Evolutionary conservation across 1,284 basidiomycete species (phyloP), one percentile per base, ranked within the genome.

Genomic region (Prillingera fragicola): DNA sequence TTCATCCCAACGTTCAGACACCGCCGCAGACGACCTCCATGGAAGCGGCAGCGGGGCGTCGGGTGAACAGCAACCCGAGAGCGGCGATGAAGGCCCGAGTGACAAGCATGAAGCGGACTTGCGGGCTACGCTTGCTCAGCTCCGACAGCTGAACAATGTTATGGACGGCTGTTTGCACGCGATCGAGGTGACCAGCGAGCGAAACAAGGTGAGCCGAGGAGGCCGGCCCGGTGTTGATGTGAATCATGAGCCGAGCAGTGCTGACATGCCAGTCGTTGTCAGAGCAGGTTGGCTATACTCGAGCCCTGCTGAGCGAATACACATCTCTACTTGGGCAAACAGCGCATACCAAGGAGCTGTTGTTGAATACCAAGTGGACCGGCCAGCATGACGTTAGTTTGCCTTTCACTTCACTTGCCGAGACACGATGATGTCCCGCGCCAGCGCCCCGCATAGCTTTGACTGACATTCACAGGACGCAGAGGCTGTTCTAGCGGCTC

Each of bases 141-240:
- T 72, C 41, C 47, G 58, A 17, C 51, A 57, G 55, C 67, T 72
- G 57, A 71, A 71, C 45, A 55, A 62, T 27, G 63, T 67, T 12
- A 70, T 72, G 52, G 66, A 69, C 5, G 56, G 57, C 35, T 66
- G 70, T 24, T 37, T 69, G n/a, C 46, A 41, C 4, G 60, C 68
- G 19, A 36, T 72, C 22, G 62, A 63, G 38, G 57, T 56, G 14
- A 56, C 61, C 0, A 54, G 57, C 34, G 65, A 57, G 29, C 68
- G 70, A 44, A 70, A 70, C 34, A 56, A 68, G 55, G 70, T 70
- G 19, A 43, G 67, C 58, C 8, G 17, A 21, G 5, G n/a, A n/a
- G n/a, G n/a, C n/a, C n/a, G n/a, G n/a, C n/a, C n/a, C n/a, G n/a
- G n/a, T n/a, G n/a, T n/a, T n/a, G n/a, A n/a, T n/a, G n/a, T n/a